Base-by-base conservation (phyloP, 2,329 filamentous ascomycete genomes). In the Colletotrichum spinosum region DNA sequence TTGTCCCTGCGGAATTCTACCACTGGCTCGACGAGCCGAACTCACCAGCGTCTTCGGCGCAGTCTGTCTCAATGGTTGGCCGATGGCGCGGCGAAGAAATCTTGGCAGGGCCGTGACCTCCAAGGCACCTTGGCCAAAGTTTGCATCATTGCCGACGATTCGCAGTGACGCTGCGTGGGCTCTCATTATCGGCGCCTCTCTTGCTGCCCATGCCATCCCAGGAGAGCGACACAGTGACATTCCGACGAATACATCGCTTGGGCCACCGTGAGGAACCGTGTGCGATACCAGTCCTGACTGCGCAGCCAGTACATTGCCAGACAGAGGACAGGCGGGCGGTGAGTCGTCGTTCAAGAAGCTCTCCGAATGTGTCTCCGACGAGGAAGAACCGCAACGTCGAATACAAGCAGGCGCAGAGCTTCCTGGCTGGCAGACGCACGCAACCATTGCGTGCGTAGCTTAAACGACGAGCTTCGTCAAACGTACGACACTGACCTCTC, bases 21-120 rank as follows among this genome's bases (percentile, higher is more conserved):
- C n/a, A 41, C 15, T 61, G 51, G 44, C 61, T 45, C n/a, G 33
- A 55, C 15, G 39, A 54, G 33, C 56, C 56, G 56, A 60, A 60
- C 55, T 58, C 51, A 45, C 17, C 17, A 17, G 25, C 51, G 38
- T 58, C n/a, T 41, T 61, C n/a, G 50, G 25, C 33, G 17, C 50
- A 50, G 45, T 15, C 13, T 17, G 17, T 17, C 17, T 17, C 17
- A 17, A 17, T 17, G 17, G 17, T 17, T 17, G 17, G 17, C 17
- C 17, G 17, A 17, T 17, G 17, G 17, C 17, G 17, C 17, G 17
- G 17, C 17, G 17, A 17, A 17, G 17, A 17, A 17, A 17, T 17
- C 17, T 17, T 17, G 17, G 17, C 17, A 17, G 17, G 17, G 17
- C 17, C 17, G 17, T 17, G 17, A 17, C 17, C 17, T 17, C 17